Base-by-base conservation (phyloP, 2,329 filamentous ascomycete genomes). In the Stemphylium lycopersici region DNA sequence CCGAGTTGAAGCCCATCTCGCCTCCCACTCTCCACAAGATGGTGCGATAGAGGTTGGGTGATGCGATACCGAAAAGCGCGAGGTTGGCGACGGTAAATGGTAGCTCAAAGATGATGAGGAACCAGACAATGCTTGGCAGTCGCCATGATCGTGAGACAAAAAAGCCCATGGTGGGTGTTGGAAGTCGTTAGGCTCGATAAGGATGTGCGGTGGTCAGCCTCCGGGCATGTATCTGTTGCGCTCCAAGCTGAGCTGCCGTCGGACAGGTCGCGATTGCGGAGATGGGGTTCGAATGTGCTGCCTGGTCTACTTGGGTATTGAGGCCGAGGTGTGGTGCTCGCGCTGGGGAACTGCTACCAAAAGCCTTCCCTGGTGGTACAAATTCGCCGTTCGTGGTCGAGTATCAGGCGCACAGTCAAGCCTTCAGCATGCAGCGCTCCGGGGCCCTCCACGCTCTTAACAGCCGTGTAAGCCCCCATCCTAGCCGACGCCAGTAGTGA, bases 11-110 rank as follows among this genome's bases (percentile, higher is more conserved):
- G 56, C 85, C 84, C 70, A 89, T 80, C 48, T 87, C 81, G 55
- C 80, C 85, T 59, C 90, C 90, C 65, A 91, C 85, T 68, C 82
- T 79, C 90, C 90, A 93, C 66, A 93, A 78, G 61, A 82, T 84
- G 7, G 86, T 87, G 41, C 90, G 85, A 74, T 88, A 93, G 48
- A 87, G 80, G 71, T 92, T 83, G 13, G 90, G 89, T 63, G 89
- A 86, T 31, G 89, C 84, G 66, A 93, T 85, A 62, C 86, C 89
- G 70, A 89, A 90, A 47, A 93, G 81, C 33, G 89, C 82, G 59
- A 93, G 82, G 44, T 84, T 77, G 13, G 86, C 82, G 51, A 93
- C 79, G 20, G 87, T 84, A 59, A 87, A 82, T 33, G 78, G 75
- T 47, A 93, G 81, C 76, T 93, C 90, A 46, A 86, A 68, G 44